These are phyloP conservation scores for Mucor ambiguus DNA, from an alignment of 371 early-diverging fungal genomes.

Conservation along the genomic window DNA sequence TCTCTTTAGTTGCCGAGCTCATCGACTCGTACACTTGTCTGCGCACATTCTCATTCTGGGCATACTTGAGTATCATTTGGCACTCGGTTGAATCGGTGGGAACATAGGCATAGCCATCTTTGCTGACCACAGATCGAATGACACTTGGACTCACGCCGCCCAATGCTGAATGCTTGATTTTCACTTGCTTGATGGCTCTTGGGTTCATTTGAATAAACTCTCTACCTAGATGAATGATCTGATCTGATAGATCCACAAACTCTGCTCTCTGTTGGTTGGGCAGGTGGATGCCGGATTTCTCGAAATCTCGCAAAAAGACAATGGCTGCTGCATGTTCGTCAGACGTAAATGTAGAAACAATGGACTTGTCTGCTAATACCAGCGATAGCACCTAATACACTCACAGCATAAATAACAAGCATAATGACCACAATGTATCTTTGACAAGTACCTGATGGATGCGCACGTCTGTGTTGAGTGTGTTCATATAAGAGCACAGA, in stretches of 20 bases:
- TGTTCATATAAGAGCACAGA: conserved; percentile 86
- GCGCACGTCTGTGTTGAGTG: conserved; percentile 87
- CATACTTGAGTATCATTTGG: conserved; percentile 65
- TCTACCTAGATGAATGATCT: conserved; percentile 79
- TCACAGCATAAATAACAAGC: neutral
- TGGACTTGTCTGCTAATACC: conserved; percentile 60
- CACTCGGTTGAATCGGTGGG: conserved; percentile 60
- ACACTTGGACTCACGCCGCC: conserved; percentile 25
- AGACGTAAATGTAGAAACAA: conserved; percentile 54
- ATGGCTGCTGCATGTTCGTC: conserved; percentile 83
- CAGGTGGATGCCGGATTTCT: conserved; percentile 93
- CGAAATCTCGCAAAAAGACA: conserved; percentile 89
- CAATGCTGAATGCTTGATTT: conserved; percentile 25
- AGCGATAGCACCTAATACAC: conserved; percentile 59
- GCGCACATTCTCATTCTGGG: conserved; percentile 65
- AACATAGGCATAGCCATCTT: conserved; percentile 42
- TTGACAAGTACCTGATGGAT: conserved; percentile 68
- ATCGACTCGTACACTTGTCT: conserved; percentile 73
- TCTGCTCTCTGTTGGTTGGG: conserved; percentile 62
- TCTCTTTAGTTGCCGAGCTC: conserved; percentile 69
- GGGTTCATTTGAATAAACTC: conserved; percentile 67
- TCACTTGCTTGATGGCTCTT: conserved; percentile 33
- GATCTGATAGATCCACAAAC: conserved; percentile 83
- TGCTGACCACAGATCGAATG: conserved; percentile 15
- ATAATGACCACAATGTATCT: neutral